A percentile compares a stretch with the other conserved stretches of the same genome.
These are phyloP conservation scores for Westerdykella sp. DNA, from an alignment of 2,329 filamentous ascomycete species.

Conservation along the genomic window DNA sequence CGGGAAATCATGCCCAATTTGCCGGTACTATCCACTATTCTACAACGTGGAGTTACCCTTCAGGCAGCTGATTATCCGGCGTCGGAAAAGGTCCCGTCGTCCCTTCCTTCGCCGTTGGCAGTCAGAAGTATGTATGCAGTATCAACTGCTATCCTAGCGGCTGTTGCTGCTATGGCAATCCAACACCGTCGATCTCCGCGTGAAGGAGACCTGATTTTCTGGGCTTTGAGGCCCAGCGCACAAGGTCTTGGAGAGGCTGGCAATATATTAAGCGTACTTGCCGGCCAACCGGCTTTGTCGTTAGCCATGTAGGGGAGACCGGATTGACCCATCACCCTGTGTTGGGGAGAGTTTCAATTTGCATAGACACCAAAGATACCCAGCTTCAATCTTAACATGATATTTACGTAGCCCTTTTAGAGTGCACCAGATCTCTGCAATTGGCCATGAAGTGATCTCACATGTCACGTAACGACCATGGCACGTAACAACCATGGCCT, in stretches of 20 bases:
- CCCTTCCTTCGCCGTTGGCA: constrained; percentile 24
- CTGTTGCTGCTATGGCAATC: constrained; percentile 24
- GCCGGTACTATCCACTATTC: constrained; percentile 18
- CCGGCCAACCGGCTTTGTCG: constrained; percentile 11
- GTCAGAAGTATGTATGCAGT: constrained; percentile 20
- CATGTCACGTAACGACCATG: too few relatives aligned
- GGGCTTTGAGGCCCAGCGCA: constrained; percentile 22
- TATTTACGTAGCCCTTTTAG: too few relatives aligned
- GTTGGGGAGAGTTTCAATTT: too few relatives aligned
- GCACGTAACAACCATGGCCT: too few relatives aligned
- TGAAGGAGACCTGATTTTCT: constrained; percentile 30
- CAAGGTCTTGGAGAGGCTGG: constrained; percentile 27
- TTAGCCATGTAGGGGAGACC: background rate
- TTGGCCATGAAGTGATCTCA: too few relatives aligned
- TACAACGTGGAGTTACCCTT: constrained; percentile 7
- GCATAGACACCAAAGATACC: too few relatives aligned
- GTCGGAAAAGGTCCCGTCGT: constrained; percentile 13
- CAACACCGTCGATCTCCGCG: constrained; percentile 29
- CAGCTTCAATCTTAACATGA: too few relatives aligned
- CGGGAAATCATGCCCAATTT: constrained; percentile 19
- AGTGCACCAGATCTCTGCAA: too few relatives aligned
- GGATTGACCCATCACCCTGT: background rate
- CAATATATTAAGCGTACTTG: constrained; percentile 25
- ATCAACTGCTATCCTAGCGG: constrained; percentile 17
- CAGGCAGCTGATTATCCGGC: constrained; percentile 4